Base-by-base conservation (phyloP, 805 yeast species). In the Groenewaldozyma salmanticensis region DNA sequence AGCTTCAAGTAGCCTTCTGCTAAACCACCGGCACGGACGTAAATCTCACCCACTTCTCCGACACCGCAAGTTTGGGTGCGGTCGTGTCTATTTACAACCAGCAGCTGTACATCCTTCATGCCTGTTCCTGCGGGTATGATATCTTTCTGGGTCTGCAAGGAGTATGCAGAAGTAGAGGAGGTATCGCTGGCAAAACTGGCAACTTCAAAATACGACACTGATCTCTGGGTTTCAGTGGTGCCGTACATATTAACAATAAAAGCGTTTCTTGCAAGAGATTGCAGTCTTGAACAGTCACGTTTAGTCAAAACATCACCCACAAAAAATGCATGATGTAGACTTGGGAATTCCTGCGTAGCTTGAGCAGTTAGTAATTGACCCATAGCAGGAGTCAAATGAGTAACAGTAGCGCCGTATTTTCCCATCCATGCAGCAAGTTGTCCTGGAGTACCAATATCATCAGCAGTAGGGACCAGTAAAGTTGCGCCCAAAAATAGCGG, bases 371-470 rank as follows among this genome's bases (percentile, higher is more conserved):
- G 70, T 43, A 92, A 68, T 64, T 92, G 99, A 47, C 99, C 99
- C 98, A 94, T 92, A 4, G 98, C 98, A 3, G 99, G 99, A 1
- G 99, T 92, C 64, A 92, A 73, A 62, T 92, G 99, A 1, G 99
- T 92, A 1, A 92, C 96, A 1, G 96, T 81, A 21, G 96, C 96
- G 13, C 83, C 84, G 53, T 87, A 76, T 43, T 72, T 77, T 27
- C 80, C 75, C 95, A 92, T 88, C 99, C 99, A 92, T 54, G 85
- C 92, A 4, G 99, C 98, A 42, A 92, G 71, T 56, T 82, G 79
- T 22, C 98, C 98, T 4, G 99, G 99, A 2, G 98, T 92, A 37
- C 99, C 98, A 54, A 92, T 92, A 61, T 92, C 99, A 61, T 92
- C 96, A 15, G 87, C 79, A 11, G 96, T 88, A 39, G 99, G 99